These are phyloP conservation scores for Rhododendron mucronatum DNA, from an alignment of 148 eudicot genomes.

Conservation along the genomic window DNA sequence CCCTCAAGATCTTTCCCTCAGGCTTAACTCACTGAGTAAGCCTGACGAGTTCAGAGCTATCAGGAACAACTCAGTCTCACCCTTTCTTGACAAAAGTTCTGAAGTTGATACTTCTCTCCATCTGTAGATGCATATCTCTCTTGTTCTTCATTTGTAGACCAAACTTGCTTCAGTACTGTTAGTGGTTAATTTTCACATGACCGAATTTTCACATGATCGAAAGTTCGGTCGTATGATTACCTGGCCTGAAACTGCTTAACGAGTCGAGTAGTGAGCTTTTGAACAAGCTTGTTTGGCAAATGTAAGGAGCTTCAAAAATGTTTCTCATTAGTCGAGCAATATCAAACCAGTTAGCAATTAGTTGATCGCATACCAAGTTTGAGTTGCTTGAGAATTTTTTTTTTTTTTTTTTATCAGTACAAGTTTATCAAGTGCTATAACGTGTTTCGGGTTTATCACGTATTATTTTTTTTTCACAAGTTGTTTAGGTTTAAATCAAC, in stretches of 20 bases:
- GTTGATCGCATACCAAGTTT: not conserved
- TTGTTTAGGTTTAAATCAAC: no score
- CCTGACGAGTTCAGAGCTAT: not conserved
- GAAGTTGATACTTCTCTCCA: constrained; percentile 21
- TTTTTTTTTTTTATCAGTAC: no score
- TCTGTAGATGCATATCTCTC: constrained; percentile 1
- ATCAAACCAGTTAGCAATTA: no score
- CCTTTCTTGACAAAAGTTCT: not conserved
- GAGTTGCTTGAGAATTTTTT: not conserved
- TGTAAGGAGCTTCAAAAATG: not conserved
- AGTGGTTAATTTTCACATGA: no score
- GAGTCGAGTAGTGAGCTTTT: not conserved
- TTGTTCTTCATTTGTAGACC: not conserved
- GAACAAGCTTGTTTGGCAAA: not conserved
- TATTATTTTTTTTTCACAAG: no score
- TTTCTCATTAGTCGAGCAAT: not conserved
- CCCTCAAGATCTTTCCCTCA: constrained; percentile 8
- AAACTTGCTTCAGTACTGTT: not conserved
- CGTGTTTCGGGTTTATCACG: no score
- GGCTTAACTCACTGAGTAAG: constrained; percentile 6
- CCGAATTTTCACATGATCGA: no score
- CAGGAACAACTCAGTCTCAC: not conserved
- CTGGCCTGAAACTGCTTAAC: no score
- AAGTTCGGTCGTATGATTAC: no score
- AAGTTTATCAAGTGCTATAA: no score